Evolutionary conservation across 2,329 filamentous ascomycete genomes (phyloP), one percentile per base, ranked within the genome.

Genomic region (Nannizziopsis arthrosporioides): DNA sequence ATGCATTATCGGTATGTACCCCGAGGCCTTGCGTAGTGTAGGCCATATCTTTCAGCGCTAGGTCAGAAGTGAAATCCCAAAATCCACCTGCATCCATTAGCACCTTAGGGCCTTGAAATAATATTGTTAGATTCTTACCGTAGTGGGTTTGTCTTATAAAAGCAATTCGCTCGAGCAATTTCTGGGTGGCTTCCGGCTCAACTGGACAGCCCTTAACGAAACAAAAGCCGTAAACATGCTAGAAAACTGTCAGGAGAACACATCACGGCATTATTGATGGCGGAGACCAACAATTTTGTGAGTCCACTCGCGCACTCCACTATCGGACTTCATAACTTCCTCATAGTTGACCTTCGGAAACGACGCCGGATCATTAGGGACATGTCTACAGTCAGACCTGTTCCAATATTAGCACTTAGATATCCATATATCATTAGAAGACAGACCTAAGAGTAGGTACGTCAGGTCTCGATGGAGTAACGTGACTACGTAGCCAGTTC

Each of bases 81-180:
- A 85, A 85, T 22, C 76, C 81, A 53, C 80, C 74, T 72, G 45
- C 42, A 15, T 31, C 5, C 11, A 39, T 39, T 44, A 54, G 42
- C 18, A 11, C 22, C 27, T 12, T 9, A 2, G 18, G 11, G 18
- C 5, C 7, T 5, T 2, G 15, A 32, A 11, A 39, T 17, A 19
- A 15, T n/a, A 38, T 11, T n/a, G 8, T 2, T 58, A 77, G 78
- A 60, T 76, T 75, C 51, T 68, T 78, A 70, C 86, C 90, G 64
- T 96, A 98, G 63, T 96, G 92, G 0, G 92, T 98, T 52, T 82
- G 74, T 14, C 89, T 79, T 57, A 96, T 89, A 54, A 90, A 90
- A 0, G 87, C 79, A 54, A 98, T 93, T 47, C 80, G 78, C 59
- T 85, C 76, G 2, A 96, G 72, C 1, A 95, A 72, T n/a, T 70